phyloP scores from a whole-genome alignment of 2,329 filamentous ascomycete genomes.

The Neofusicoccum laricinum region DNA sequence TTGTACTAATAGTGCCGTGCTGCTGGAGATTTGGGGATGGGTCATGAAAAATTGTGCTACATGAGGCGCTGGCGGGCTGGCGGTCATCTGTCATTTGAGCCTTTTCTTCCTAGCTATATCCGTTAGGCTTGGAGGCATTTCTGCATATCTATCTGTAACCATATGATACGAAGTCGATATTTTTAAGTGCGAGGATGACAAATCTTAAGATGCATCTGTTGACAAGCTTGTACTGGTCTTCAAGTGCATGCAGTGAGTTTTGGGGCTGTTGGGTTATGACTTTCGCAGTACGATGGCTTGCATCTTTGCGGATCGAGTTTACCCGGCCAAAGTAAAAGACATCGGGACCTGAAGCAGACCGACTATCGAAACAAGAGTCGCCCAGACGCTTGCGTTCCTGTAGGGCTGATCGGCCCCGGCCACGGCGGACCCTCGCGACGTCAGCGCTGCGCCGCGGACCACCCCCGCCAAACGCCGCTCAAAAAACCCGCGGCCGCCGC shows the following conservation, averaged over 20 bases:
- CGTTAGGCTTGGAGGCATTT: not conserved
- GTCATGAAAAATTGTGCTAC: not conserved
- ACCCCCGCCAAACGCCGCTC: constrained; percentile 19
- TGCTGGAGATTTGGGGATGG: not conserved
- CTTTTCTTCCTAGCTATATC: not conserved
- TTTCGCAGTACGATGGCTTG: not conserved
- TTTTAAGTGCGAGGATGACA: not conserved
- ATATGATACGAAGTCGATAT: not conserved
- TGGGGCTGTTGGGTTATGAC: no score
- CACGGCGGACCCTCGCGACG: not conserved
- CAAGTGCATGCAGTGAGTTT: no score
- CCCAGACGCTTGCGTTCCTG: no score
- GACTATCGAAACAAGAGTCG: no score
- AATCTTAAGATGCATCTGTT: not conserved
- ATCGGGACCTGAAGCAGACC: not conserved
- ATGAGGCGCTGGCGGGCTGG: not conserved
- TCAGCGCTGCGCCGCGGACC: not conserved
- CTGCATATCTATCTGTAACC: not conserved
- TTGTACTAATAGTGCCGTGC: not conserved
- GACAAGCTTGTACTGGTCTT: no score
- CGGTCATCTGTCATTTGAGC: not conserved
- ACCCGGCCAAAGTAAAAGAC: not conserved
- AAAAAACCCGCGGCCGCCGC: constrained; percentile 6
- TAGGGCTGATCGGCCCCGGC: not conserved
- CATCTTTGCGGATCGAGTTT: not conserved